These are phyloP conservation scores for Apostasia shenzhenica DNA, from an alignment of 106 monocot genomes.

Conservation along the genomic window DNA sequence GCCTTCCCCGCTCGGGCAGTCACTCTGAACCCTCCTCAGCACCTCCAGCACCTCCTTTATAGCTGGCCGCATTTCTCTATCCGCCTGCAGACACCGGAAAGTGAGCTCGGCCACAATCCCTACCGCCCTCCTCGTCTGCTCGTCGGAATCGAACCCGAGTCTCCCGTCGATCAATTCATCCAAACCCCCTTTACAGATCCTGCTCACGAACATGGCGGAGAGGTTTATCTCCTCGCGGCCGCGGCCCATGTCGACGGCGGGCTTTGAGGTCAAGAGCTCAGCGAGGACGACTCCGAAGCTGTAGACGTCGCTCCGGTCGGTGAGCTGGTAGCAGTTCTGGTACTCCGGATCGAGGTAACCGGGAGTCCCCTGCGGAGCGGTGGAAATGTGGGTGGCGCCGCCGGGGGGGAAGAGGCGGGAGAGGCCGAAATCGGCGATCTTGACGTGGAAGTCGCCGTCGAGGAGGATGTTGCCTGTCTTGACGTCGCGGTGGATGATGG, in stretches of 20 bases:
- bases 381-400: slow-evolving; percentile 31
- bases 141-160: slow-evolving; percentile 27
- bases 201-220: slow-evolving; percentile 27
- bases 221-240: slow-evolving; percentile 32
- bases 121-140: slow-evolving; percentile 14
- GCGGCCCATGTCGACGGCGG: slow-evolving; percentile 40
- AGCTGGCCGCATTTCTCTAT: slow-evolving; percentile 13
- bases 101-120: slow-evolving; percentile 15
- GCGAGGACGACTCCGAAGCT: slow-evolving; percentile 24
- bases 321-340: slow-evolving; percentile 40
- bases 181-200: slow-evolving; percentile 23
- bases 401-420: slow-evolving; percentile 28
- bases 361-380: slow-evolving; percentile 44
- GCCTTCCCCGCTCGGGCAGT: background rate
- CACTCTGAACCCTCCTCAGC: slow-evolving; percentile 2
- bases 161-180: slow-evolving; percentile 26
- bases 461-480: slow-evolving; percentile 52
- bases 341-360: slow-evolving; percentile 62
- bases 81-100: slow-evolving; percentile 15
- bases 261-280: slow-evolving; percentile 43
- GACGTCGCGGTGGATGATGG: slow-evolving; percentile 53
- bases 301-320: slow-evolving; percentile 51
- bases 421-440: slow-evolving; percentile 49
- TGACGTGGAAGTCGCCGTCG: slow-evolving; percentile 27
- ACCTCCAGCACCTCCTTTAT: slow-evolving; percentile 15